phyloP scores from a whole-genome alignment of 192 early-diverging fungal genomes.

The Geranomyces michiganensis region DNA sequence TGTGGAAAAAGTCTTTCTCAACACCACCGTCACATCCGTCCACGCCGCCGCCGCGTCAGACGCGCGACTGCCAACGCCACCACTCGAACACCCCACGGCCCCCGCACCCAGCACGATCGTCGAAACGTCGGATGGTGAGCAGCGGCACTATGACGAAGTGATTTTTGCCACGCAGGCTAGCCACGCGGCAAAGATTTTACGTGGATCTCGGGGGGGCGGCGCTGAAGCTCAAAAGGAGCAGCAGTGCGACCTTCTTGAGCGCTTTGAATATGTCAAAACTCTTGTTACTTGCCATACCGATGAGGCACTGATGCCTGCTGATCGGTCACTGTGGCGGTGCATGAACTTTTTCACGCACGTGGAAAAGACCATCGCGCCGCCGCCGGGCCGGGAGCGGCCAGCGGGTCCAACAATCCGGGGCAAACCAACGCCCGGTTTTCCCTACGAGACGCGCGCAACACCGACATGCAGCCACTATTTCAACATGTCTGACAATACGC shows the following conservation, averaged over 20 bases:
- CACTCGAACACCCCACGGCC: slow-evolving; percentile 12
- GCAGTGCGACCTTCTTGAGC: slow-evolving; percentile 32
- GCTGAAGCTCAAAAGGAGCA: neutral
- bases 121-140: slow-evolving; percentile 20
- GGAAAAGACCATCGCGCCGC: slow-evolving; percentile 5
- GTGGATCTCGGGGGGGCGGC: neutral
- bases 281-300: slow-evolving; percentile 59
- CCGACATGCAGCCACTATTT: slow-evolving; percentile 48
- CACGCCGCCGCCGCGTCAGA: neutral
- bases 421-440: neutral
- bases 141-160: slow-evolving; percentile 44
- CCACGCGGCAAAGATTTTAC: slow-evolving; percentile 46
- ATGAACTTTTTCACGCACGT: slow-evolving; percentile 44
- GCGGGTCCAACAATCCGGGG: neutral
- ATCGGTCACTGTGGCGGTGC: slow-evolving; percentile 46
- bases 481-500: slow-evolving; percentile 33
- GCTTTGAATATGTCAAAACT: slow-evolving; percentile 45
- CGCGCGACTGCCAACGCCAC: neutral
- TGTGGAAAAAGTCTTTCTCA: slow-evolving; percentile 33
- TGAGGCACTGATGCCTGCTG: slow-evolving; percentile 43
- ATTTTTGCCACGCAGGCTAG: slow-evolving; percentile 59
- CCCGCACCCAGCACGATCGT: neutral
- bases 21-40: slow-evolving; percentile 38
- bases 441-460: slow-evolving; percentile 33
- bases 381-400: neutral